Percentiles rank a stretch among this genome's conserved stretches.
Evolutionary conservation across 371 early-diverging fungal genomes (phyloP).

Genomic region (Saksenaea vasiformis): DNA sequence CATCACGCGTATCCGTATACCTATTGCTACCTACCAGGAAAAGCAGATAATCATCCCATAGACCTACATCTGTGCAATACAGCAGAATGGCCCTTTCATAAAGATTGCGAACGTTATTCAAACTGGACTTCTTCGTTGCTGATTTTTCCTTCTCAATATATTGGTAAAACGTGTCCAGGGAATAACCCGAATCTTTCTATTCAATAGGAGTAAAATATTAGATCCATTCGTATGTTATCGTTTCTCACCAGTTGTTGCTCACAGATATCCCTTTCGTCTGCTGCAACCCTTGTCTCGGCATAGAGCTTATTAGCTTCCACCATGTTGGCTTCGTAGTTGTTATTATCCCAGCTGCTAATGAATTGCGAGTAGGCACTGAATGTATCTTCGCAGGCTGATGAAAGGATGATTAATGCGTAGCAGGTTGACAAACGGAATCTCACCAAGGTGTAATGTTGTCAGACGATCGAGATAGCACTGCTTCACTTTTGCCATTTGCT

Average conservation of each 20-base stretch:
- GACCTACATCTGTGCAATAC: slow-evolving; percentile 54
- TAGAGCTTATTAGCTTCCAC: slow-evolving; percentile 52
- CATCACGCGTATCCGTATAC: not conserved
- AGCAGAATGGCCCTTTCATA: slow-evolving; percentile 67
- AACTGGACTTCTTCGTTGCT: slow-evolving; percentile 21
- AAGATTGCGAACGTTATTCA: slow-evolving; percentile 45
- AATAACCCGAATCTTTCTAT: slow-evolving; percentile 25
- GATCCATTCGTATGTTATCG: not conserved
- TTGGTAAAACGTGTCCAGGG: slow-evolving; percentile 33
- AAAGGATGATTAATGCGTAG: not conserved
- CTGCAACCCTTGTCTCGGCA: slow-evolving; percentile 46
- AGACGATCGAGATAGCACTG: slow-evolving; percentile 51
- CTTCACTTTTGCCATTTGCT: slow-evolving; percentile 30
- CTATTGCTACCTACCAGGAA: slow-evolving; percentile 44
- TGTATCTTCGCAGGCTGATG: slow-evolving; percentile 58
- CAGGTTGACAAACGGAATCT: too few relatives aligned
- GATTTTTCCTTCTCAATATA: slow-evolving; percentile 56
- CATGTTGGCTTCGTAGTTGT: slow-evolving; percentile 63
- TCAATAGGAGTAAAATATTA: not conserved
- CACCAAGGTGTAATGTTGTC: slow-evolving; percentile 50
- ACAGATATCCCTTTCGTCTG: slow-evolving; percentile 47
- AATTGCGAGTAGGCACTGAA: slow-evolving; percentile 69
- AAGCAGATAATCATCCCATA: slow-evolving; percentile 75
- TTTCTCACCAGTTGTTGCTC: slow-evolving; percentile 56
- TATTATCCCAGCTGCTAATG: slow-evolving; percentile 54